Evolutionary conservation across 257 asterid species (phyloP).

Genomic region (Voacanga thouarsii): DNA sequence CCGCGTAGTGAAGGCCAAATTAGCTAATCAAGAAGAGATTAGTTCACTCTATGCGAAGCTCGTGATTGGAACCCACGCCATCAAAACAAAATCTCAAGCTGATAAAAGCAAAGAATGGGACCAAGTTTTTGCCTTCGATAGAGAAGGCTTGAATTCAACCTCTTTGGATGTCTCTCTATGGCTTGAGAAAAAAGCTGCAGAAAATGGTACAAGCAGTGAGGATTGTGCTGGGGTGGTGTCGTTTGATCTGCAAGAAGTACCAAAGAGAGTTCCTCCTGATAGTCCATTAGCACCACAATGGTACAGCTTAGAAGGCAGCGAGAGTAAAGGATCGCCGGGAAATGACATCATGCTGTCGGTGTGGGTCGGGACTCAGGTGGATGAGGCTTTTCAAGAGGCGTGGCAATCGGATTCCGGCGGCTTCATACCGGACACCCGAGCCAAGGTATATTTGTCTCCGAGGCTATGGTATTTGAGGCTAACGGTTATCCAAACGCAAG

Average conservation of each 20-base stretch:
- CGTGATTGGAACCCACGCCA: conserved; percentile 74
- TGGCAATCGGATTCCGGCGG: conserved; percentile 99
- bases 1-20: conserved; percentile 69
- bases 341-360: conserved; percentile 84
- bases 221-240: conserved; percentile 59
- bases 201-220: conserved; percentile 16
- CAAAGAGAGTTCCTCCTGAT: conserved; percentile 83
- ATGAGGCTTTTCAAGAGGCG: conserved; percentile 91
- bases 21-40: conserved; percentile 42
- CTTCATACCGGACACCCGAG: conserved; percentile 86
- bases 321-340: conserved; percentile 35
- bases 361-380: conserved; percentile 91
- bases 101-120: conserved; percentile 59
- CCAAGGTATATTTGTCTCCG: conserved; percentile 89
- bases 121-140: conserved; percentile 87
- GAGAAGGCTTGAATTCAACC: conserved; percentile 68
- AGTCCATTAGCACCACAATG: conserved; percentile 94
- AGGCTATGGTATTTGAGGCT: conserved; percentile 93
- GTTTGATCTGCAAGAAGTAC: conserved; percentile 83
- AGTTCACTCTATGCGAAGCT: conserved; percentile 56
- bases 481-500: conserved; percentile 99
- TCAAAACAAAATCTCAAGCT: conserved; percentile 46
- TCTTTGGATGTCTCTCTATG: conserved; percentile 61
- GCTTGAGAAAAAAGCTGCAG: conserved; percentile 42
- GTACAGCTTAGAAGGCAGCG: conserved; percentile 71